A percentile compares a stretch with the other conserved stretches of the same genome.
Evolutionary conservation across 768 basidiomycete species (phyloP).

Genomic region (Lactarius indigo): DNA sequence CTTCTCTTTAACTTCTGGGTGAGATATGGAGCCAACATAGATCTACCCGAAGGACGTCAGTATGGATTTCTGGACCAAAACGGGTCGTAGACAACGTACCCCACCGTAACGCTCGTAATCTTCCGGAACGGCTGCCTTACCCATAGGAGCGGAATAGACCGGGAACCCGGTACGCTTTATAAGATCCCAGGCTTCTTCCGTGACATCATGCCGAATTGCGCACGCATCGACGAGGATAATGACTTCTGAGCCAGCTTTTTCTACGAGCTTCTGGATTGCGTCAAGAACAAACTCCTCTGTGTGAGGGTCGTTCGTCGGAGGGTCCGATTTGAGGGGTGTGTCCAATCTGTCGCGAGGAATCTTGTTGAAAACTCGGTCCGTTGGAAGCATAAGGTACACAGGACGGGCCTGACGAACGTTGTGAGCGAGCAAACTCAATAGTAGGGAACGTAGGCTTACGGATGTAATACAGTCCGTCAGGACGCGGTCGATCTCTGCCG

Average conservation of each 20-base stretch:
- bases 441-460: neutral
- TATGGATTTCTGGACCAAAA: neutral
- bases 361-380: slow-evolving; percentile 68
- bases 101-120: slow-evolving; percentile 72
- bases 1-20: slow-evolving; percentile 61
- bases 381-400: slow-evolving; percentile 84
- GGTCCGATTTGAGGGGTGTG: slow-evolving; percentile 49
- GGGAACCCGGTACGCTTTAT: slow-evolving; percentile 63
- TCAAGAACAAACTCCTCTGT: slow-evolving; percentile 69
- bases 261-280: slow-evolving; percentile 63
- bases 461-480: slow-evolving; percentile 52
- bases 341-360: slow-evolving; percentile 63
- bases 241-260: slow-evolving; percentile 57
- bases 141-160: slow-evolving; percentile 77
- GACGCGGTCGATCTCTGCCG: slow-evolving; percentile 72
- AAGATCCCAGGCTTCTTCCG: slow-evolving; percentile 59
- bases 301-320: slow-evolving; percentile 51
- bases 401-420: slow-evolving; percentile 60
- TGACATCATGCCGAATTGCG: slow-evolving; percentile 65
- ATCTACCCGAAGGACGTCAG: slow-evolving; percentile 43
- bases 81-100: slow-evolving; percentile 41
- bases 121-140: slow-evolving; percentile 75
- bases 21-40: slow-evolving; percentile 69
- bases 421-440: neutral
- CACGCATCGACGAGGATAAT: slow-evolving; percentile 83